These are phyloP conservation scores for Fusarium guadeloupense DNA, from an alignment of 2,329 filamentous ascomycete species.

Conservation along the genomic window DNA sequence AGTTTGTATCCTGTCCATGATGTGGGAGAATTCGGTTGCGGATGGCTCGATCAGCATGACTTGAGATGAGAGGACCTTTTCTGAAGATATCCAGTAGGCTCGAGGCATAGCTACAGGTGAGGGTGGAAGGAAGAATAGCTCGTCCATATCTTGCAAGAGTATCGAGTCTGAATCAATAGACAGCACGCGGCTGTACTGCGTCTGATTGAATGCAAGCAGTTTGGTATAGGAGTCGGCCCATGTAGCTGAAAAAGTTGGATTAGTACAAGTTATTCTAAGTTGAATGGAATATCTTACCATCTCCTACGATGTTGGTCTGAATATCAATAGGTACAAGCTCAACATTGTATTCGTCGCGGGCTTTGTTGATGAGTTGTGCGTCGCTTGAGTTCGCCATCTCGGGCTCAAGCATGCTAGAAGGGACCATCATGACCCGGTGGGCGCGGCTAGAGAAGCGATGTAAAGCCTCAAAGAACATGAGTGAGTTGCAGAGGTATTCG, in stretches of 20 bases:
- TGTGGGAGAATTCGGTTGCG: conserved; percentile 56
- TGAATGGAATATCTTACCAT: conserved; percentile 44
- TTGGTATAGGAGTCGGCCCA: conserved; percentile 75
- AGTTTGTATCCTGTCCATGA: conserved; percentile 41
- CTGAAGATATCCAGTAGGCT: conserved; percentile 73
- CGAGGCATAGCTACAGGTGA: conserved; percentile 72
- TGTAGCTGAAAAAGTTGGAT: conserved; percentile 50
- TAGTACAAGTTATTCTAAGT: not conserved
- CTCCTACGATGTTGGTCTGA: conserved; percentile 47
- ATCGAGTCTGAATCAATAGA: conserved; percentile 71
- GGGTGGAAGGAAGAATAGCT: conserved; percentile 73
- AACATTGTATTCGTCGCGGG: conserved; percentile 55
- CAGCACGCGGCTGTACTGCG: conserved; percentile 60
- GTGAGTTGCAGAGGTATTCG: conserved; percentile 58
- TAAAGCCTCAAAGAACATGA: conserved; percentile 60
- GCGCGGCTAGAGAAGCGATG: conserved; percentile 52
- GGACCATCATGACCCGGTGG: conserved; percentile 58
- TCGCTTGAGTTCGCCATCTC: conserved; percentile 41
- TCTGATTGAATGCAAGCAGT: conserved; percentile 73
- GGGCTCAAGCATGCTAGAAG: conserved; percentile 48
- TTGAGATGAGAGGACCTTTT: conserved; percentile 65
- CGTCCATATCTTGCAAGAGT: conserved; percentile 71
- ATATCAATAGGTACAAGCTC: conserved; percentile 54
- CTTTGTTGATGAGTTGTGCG: conserved; percentile 51
- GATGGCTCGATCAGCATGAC: conserved; percentile 69